Base-by-base conservation (phyloP, 352 stramenopile species). In the Elongisporangium prolatum region DNA sequence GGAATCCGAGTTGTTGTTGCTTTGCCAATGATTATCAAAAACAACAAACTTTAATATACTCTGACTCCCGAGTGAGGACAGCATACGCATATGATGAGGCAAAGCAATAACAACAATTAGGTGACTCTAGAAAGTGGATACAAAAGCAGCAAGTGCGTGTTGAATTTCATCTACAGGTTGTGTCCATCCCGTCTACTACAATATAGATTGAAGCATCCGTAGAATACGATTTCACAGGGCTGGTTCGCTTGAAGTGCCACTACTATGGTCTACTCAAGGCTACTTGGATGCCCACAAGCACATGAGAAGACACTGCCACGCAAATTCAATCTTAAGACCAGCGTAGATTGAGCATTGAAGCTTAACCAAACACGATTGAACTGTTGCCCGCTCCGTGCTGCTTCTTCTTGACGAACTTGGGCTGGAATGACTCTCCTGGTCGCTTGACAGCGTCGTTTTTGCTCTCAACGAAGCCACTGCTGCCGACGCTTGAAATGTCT, bases 11-110 rank as follows among this genome's bases (percentile, higher is more conserved):
- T 58, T 48, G 50, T 53, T 38, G 13, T 22, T 14, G 60, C 58
- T 57, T 48, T 71, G 76, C 71, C 72, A 58, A 75, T 86, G 76
- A 86, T 75, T 62, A 72, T 68, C 68, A 72, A 69, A 73, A 69
- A 73, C 67, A 67, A 85, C 74, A 86, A 74, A 86, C 78, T 88
- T 86, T 89, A 86, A 89, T 89, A 89, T 89, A 89, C 79, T 85
- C 79, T 82, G 79, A 89, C 71, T 61, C 64, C 51, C 53, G 60
- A 73, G 69, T 86, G 79, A 86, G 74, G 79, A 86, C 67, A 84
- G 73, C 68, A 34, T 64, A 68, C 48, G 40, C 34, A 21, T 51
- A 71, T 50, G 69, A 70, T 84, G 75, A 86, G 78, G 75, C 74
- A 70, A 54, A 61, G 60, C 61, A 68, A 63, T 56, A 52, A 60